Conservation (phyloP, 441 rosid genomes). For the Manihot esculenta region DNA sequence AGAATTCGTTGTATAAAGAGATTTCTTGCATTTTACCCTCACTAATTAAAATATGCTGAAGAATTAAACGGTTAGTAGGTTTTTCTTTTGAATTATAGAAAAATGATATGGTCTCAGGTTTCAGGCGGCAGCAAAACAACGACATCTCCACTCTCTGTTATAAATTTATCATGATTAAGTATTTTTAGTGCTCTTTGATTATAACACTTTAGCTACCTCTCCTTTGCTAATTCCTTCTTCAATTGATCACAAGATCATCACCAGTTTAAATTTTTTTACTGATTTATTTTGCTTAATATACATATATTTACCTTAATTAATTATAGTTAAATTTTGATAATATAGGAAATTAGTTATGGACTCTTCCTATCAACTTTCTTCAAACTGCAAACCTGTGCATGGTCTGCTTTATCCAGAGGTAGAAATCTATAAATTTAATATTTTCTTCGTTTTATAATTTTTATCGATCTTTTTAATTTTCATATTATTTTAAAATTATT, state of each 20-base stretch:
- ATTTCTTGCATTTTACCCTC: constrained; percentile 29
- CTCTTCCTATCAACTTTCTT: constrained; percentile 8
- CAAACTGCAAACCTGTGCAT: constrained; percentile 10
- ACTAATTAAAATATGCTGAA: constrained; percentile 21
- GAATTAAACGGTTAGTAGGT: constrained; percentile 23
- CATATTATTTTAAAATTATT: too few relatives aligned
- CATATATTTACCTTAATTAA: too few relatives aligned
- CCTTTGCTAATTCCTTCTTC: too few relatives aligned
- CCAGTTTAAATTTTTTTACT: background rate
- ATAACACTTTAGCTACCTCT: constrained; percentile 38
- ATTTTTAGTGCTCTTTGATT: constrained; percentile 29
- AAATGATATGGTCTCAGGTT: background rate
- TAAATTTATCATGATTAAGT: constrained; percentile 6
- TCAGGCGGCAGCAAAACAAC: constrained; percentile 4
- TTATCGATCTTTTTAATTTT: too few relatives aligned
- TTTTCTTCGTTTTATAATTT: too few relatives aligned
- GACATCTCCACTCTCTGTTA: constrained; percentile 23
- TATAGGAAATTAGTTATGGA: background rate
- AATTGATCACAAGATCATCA: background rate
- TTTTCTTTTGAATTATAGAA: background rate
- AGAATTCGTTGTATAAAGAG: constrained; percentile 30
- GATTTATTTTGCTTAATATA: background rate
- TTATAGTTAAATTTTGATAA: background rate
- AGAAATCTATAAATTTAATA: too few relatives aligned
- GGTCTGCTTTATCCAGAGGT: too few relatives aligned